Conservation (phyloP, 2,329 filamentous ascomycete genomes). For the Rhynchosporium agropyri region DNA sequence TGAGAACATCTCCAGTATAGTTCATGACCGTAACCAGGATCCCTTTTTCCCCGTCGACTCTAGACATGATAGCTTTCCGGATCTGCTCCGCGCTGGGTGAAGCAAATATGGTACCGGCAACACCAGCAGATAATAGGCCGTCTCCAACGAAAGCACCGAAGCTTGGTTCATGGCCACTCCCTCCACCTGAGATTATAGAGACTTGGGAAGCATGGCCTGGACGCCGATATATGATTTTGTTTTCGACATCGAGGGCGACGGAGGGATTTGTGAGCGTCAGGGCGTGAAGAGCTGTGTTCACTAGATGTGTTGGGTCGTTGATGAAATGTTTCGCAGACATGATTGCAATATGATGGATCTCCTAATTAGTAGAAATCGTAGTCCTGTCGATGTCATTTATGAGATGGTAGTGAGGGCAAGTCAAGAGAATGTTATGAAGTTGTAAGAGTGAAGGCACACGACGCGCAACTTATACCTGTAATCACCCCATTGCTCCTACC, state of each 20-base stretch:
- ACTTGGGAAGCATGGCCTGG: slow-evolving; percentile 64
- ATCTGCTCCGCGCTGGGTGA: slow-evolving; percentile 83
- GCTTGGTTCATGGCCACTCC: slow-evolving; percentile 86
- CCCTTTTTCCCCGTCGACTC: slow-evolving; percentile 71
- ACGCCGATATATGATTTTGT: slow-evolving; percentile 83
- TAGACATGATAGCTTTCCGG: slow-evolving; percentile 70
- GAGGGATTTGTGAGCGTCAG: slow-evolving; percentile 84
- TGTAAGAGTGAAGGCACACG: not conserved
- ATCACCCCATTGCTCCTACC: slow-evolving; percentile 10
- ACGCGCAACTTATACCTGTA: slow-evolving; percentile 12
- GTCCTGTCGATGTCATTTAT: not conserved
- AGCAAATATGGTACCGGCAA: slow-evolving; percentile 86
- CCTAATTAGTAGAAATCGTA: not conserved
- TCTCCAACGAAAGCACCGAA: slow-evolving; percentile 84
- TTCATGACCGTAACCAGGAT: slow-evolving; percentile 95
- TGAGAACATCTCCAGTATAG: slow-evolving; percentile 86
- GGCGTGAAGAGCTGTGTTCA: slow-evolving; percentile 73
- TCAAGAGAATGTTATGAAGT: not conserved
- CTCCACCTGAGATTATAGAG: slow-evolving; percentile 84
- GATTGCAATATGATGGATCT: slow-evolving; percentile 19
- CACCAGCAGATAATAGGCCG: slow-evolving; percentile 78
- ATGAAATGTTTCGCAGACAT: slow-evolving; percentile 82
- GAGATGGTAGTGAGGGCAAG: not conserved
- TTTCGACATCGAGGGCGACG: slow-evolving; percentile 72
- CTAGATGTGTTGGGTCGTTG: slow-evolving; percentile 78